Evolutionary conservation across 345 rosid species (phyloP), one percentile per base, ranked within the genome.

Genomic region (Raphanus sativus): DNA sequence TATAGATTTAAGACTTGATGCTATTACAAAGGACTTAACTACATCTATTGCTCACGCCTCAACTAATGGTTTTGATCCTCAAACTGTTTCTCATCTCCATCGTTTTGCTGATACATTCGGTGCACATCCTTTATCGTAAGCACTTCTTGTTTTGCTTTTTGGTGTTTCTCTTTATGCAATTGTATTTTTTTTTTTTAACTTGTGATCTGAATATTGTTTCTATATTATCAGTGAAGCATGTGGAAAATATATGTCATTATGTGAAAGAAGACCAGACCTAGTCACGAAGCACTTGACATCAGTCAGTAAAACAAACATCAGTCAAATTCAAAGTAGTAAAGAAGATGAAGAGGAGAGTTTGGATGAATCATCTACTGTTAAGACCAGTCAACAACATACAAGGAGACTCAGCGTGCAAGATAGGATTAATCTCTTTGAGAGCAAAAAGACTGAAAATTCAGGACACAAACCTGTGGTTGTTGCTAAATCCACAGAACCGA

Each of bases 341-440:
- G 84, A 80, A 2, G 84, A 78, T 63, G 83, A 81, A 66, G 89
- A 82, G 24, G 80, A 84, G 62, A 81, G 76, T n/a, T n/a, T n/a
- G 30, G 33, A 66, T 52, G 34, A 88, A 74, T 74, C 84, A 29
- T 62, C 75, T 17, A 79, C 64, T 34, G 91, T 84, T 75, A 71
- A 67, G 6, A 66, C 87, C 80, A 91, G 83, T 65, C 63, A 66
- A 55, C 63, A 66, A 55, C 84, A 85, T 42, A 67, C 87, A 15
- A 87, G 98, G 84, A 80, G 90, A 73, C 99, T 95, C 73, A 95
- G 99, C 40, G 99, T 95, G 67, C 98, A 92, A 82, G 99, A 95
- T 72, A 85, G 97, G 75, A 95, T 95, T 67, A 95, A 86, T 75
- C 90, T 95, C 68, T 95, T 95, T 52, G 99, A 95, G 83, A 92